phyloP scores from a whole-genome alignment of 345 rosid genomes.

The Draba incana region DNA sequence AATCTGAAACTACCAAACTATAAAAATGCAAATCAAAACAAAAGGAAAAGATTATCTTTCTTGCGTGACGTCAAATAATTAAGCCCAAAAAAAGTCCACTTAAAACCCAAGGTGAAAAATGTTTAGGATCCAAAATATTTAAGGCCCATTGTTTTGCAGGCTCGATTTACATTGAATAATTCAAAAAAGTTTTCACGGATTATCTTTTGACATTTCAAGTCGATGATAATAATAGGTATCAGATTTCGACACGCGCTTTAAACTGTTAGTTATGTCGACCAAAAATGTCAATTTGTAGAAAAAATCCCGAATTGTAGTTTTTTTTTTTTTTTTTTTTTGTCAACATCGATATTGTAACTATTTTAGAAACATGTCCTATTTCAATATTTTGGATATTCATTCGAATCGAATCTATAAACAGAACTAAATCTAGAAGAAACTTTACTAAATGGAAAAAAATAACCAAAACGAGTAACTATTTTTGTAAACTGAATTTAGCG shows the following conservation, averaged over 20 bases:
- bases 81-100: constrained; percentile 22
- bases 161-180: neutral
- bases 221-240: neutral
- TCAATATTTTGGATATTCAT: neutral
- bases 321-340: too few species aligned
- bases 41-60: neutral
- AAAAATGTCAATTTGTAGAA: constrained; percentile 11
- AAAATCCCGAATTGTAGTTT: too few species aligned
- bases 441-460: neutral
- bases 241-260: neutral
- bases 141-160: neutral
- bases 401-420: neutral
- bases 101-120: neutral
- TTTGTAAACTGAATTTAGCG: too few species aligned
- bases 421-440: neutral
- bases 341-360: neutral
- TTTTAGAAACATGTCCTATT: neutral
- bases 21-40: neutral
- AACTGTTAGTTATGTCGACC: constrained; percentile 20
- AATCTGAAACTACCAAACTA: neutral
- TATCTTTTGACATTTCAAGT: constrained; percentile 20
- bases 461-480: neutral
- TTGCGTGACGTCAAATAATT: neutral
- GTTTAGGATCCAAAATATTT: neutral
- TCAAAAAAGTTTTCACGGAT: neutral